Base-by-base conservation (phyloP, 2,329 filamentous ascomycete genomes). In the Aureobasidium sp. region DNA sequence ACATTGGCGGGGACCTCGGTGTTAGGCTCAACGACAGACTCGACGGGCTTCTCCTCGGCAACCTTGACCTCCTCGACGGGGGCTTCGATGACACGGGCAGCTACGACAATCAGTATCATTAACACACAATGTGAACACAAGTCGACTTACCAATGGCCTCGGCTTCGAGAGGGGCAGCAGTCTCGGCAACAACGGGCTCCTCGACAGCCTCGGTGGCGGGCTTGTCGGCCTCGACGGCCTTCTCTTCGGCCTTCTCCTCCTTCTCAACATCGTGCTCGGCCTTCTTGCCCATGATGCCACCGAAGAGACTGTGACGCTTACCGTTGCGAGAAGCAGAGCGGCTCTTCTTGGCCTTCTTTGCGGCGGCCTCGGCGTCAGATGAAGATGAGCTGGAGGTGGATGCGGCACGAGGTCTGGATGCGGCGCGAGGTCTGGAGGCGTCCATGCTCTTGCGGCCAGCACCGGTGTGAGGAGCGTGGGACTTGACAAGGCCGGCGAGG, bases 401-500 rank as follows among this genome's bases (percentile, higher is more conserved):
- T 55, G 69, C 74, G 64, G 65, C 70, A 46, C 50, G 66, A 65
- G 53, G 65, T 43, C 59, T 67, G 31, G 72, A 66, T 62, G 68
- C 68, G 9, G 65, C 70, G 45, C 50, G 66, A 65, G 53, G 65
- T 43, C 43, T 46, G 27, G 72, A 66, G 63, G 69, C 68, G 58
- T 71, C 71, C 58, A 71, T 69, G 64, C 68, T 68, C 66, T 74
- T 71, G 45, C 67, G 71, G 63, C 74, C 70, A 67, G 71, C 70
- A 62, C 75, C 74, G 62, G 68, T 70, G 60, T 68, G 68, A 61
- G 60, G 46, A 46, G 58, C 38, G 60, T 64, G 64, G 57, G 69
- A 65, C 65, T 69, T 70, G 69, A 65, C 69, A 69, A 85, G 79
- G 75, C 86, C 87, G 78, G 91, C 88, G 21, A 94, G 77, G 66